Evolutionary conservation across 2,329 filamentous ascomycete genomes (phyloP), one percentile per base, ranked within the genome.

Genomic region (Myriosclerotinia scirpicola): DNA sequence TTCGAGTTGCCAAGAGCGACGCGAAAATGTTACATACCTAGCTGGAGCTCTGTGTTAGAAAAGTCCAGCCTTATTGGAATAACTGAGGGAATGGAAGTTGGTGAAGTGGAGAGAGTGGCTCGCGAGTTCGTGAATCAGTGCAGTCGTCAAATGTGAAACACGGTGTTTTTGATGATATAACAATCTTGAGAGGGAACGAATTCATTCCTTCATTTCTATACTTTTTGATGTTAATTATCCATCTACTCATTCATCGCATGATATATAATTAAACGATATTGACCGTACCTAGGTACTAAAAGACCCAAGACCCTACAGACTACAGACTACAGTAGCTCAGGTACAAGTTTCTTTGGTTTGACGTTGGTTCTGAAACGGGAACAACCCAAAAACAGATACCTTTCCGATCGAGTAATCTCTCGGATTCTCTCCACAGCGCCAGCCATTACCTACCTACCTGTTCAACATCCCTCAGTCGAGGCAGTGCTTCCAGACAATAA

Each of bases 251-350:
- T 34, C 30, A 34, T 4, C 30, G 30, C 30, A 34, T 34, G 3
- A 26, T 26, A 26, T 26, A 22, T 22, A 20, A 22, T 55, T n/a
- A 34, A 15, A 40, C 34, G 11, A 55, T 26, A 22, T 55, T 38
- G 36, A 38, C 54, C 54, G 38, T 40, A 40, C 36, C 26, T 26
- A 26, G n/a, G n/a, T n/a, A n/a, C n/a, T n/a, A n/a, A n/a, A n/a
- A n/a, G n/a, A n/a, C n/a, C n/a, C n/a, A n/a, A n/a, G n/a, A n/a
- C n/a, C n/a, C n/a, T n/a, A n/a, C n/a, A n/a, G n/a, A n/a, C n/a
- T n/a, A n/a, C n/a, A n/a, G n/a, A n/a, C n/a, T 55, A 55, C 54
- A 22, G 53, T n/a, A 54, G 54, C n/a, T 55, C 54, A 55, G 54
- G 54, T 17, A 56, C 54, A 56, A 56, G 36, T 36, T 36, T 56